These are phyloP conservation scores for Monosporascus sp. DNA, from an alignment of 2,329 filamentous ascomycete genomes.

Conservation along the genomic window DNA sequence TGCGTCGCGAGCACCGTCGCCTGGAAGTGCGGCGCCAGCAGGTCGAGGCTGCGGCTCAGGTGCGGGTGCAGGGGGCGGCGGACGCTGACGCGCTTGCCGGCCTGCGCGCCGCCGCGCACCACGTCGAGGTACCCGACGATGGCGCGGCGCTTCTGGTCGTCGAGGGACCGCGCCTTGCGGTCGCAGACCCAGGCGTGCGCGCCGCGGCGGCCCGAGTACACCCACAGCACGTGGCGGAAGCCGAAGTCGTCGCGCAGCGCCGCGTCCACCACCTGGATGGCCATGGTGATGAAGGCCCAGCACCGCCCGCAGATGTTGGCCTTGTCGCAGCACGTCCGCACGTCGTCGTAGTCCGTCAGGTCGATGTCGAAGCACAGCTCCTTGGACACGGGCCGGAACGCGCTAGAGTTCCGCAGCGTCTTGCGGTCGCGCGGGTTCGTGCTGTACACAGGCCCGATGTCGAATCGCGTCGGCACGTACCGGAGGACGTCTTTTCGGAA, in stretches of 20 bases:
- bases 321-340: conserved; percentile 90
- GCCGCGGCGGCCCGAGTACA: conserved; percentile 94
- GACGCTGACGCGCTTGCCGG: conserved; percentile 80
- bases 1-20: conserved; percentile 76
- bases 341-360: conserved; percentile 96
- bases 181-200: conserved; percentile 99
- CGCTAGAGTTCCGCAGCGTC: conserved; percentile 65
- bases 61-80: conserved; percentile 87
- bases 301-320: conserved; percentile 92
- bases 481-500: conserved; percentile 88
- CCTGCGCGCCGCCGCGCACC: conserved; percentile 78
- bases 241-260: conserved; percentile 92
- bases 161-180: conserved; percentile 73
- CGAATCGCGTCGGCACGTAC: conserved; percentile 87
- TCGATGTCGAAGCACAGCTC: conserved; percentile 99
- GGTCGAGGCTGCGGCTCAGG: conserved; percentile 76
- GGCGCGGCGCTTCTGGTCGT: conserved; percentile 78
- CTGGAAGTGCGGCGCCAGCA: conserved; percentile 80
- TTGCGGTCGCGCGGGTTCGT: conserved; percentile 94
- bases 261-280: conserved; percentile 85
- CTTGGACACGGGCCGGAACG: conserved; percentile 84
- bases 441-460: conserved; percentile 96
- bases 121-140: conserved; percentile 89
- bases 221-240: conserved; percentile 95
- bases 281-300: conserved; percentile 97